phyloP scores from a whole-genome alignment of 2,329 filamentous ascomycete genomes.

The Thelonectria rubi region DNA sequence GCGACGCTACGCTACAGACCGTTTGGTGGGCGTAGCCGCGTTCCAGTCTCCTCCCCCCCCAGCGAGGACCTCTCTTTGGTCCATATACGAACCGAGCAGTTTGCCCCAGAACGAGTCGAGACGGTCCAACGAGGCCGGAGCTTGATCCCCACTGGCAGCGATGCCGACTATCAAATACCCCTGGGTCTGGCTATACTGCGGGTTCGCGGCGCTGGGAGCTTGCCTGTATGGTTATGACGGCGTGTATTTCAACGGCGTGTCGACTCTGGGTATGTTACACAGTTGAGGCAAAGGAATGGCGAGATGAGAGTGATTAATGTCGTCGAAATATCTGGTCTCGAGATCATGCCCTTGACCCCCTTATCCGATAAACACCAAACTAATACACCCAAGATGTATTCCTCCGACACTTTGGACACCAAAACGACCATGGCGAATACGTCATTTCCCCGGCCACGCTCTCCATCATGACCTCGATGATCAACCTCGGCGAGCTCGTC shows the following conservation, averaged over 20 bases:
- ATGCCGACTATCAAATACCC: conserved; percentile 44
- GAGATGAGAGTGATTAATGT: neutral
- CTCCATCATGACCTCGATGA: conserved; percentile 49
- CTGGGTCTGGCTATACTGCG: conserved; percentile 45
- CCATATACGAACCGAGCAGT: neutral
- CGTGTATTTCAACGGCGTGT: conserved; percentile 50
- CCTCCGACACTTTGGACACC: conserved; percentile 45
- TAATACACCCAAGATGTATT: conserved; percentile 42
- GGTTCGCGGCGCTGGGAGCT: conserved; percentile 49
- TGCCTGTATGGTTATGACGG: conserved; percentile 51
- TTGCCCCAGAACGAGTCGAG: neutral
- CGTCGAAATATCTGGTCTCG: neutral
- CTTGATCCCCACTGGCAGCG: neutral
- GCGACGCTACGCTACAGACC: conserved; percentile 11
- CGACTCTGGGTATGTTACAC: conserved; percentile 44
- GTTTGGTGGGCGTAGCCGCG: neutral
- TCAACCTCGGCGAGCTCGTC: conserved; percentile 51
- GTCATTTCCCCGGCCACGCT: conserved; percentile 39
- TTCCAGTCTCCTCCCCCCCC: neutral
- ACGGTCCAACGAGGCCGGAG: neutral
- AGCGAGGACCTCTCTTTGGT: neutral
- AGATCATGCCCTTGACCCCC: neutral
- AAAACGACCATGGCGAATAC: conserved; percentile 41
- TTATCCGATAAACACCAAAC: neutral
- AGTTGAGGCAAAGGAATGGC: no score